A percentile compares a stretch with the other conserved stretches of the same genome.
Evolutionary conservation across 345 rosid genomes (phyloP).

Genomic region (Eucalyptus globulus): DNA sequence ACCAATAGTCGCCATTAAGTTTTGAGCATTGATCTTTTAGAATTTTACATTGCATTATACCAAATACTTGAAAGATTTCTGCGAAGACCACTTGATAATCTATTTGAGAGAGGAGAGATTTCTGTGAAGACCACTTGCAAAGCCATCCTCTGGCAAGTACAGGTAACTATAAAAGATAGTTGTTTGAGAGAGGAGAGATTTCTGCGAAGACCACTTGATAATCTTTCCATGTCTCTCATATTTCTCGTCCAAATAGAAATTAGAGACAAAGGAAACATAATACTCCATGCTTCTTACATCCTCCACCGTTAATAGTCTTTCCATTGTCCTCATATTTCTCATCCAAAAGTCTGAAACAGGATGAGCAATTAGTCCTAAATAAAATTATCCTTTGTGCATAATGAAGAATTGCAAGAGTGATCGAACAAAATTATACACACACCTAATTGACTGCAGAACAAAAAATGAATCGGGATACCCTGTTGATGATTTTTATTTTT

Average conservation of each 20-base stretch:
- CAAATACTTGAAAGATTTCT: neutral
- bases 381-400: neutral
- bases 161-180: neutral
- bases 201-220: neutral
- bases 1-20: neutral
- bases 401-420: neutral
- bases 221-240: neutral
- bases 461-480: neutral
- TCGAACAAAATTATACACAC: neutral
- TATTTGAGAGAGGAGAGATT: no score
- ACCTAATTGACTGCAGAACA: neutral
- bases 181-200: neutral
- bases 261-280: no score
- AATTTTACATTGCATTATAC: neutral
- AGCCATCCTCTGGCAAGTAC: neutral
- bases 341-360: no score
- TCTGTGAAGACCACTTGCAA: no score
- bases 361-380: neutral
- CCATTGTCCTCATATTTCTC: neutral
- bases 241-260: neutral
- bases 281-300: neutral
- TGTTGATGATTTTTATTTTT: neutral
- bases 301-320: neutral
- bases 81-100: no score
- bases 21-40: neutral